phyloP scores from a whole-genome alignment of 345 rosid species.

The Lumnitzera racemosa region DNA sequence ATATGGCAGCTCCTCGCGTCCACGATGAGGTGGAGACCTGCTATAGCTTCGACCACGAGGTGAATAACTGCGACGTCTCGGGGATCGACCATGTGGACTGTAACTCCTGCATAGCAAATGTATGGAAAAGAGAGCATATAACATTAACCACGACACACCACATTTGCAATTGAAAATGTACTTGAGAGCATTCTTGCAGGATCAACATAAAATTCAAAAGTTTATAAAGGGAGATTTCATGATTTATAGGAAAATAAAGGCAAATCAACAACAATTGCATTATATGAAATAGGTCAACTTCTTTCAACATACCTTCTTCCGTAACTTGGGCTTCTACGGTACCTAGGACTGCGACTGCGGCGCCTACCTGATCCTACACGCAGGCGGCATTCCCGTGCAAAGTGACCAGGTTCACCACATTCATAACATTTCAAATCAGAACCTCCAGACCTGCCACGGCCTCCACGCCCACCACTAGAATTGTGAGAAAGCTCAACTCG shows the following conservation, averaged over 20 bases:
- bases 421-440: slow-evolving; percentile 88
- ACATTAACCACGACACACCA: not conserved
- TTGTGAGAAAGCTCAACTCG: slow-evolving; percentile 87
- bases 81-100: slow-evolving; percentile 87
- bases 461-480: slow-evolving; percentile 63
- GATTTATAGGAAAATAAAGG: too few species aligned
- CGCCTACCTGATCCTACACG: slow-evolving; percentile 75
- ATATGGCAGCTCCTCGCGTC: slow-evolving; percentile 73
- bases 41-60: slow-evolving; percentile 90
- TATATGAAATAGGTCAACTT: too few species aligned
- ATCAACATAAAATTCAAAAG: too few species aligned
- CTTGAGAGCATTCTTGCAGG: too few species aligned
- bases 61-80: slow-evolving; percentile 75
- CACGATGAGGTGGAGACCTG: slow-evolving; percentile 81
- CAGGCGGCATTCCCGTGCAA: slow-evolving; percentile 78
- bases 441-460: slow-evolving; percentile 74
- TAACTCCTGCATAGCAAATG: slow-evolving; percentile 41
- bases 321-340: slow-evolving; percentile 83
- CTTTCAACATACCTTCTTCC: slow-evolving; percentile 45
- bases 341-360: slow-evolving; percentile 78
- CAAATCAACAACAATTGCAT: too few species aligned
- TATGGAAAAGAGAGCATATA: not conserved
- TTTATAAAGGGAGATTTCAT: too few species aligned
- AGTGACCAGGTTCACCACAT: slow-evolving; percentile 89
- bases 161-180: too few species aligned